Base-by-base conservation (phyloP, 2,329 filamentous ascomycete species). In the Calonectria pteridis region DNA sequence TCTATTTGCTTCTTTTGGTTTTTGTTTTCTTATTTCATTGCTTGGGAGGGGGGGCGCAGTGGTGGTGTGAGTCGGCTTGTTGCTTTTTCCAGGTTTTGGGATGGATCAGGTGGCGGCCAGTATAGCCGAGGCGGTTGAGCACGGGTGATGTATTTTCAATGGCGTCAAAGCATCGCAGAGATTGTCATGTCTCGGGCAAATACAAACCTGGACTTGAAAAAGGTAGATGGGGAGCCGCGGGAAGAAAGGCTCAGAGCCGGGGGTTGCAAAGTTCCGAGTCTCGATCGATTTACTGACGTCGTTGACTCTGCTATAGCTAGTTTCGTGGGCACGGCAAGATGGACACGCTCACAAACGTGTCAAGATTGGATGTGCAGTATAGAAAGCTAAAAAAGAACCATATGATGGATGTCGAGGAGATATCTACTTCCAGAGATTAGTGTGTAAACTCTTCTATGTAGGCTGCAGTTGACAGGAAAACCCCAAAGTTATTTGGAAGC, bases 41-140 rank as follows among this genome's bases (percentile, higher is more conserved):
- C 16, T 37, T 20, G n/a, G 13, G 20, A 46, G 11, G n/a, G 43
- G 43, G 20, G 4, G 43, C n/a, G 18, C 13, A n/a, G n/a, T 4
- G 20, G 29, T 51, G 29, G 40, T 29, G 50, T 29, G 50, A 66
- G 63, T 14, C 29, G 9, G n/a, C 13, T 31, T 59, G 23, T 71
- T 66, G 50, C 59, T 59, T 59, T 58, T 71, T 58, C 28, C 49
- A 28, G 50, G 69, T 59, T 65, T 71, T 40, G 50, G 37, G 49
- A 50, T 66, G 35, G 18, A 53, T 40, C 37, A 46, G 5, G 46
- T 35, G 28, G 68, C 49, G 37, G 40, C 59, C 16, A 65, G 50
- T 33, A 29, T 29, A 58, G 6, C n/a, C 28, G 49, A 59, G 46
- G 50, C 31, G 18, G 58, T 64, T 59, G 46, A 18, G 37, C 40